Conservation (phyloP, 768 basidiomycete genomes). For the Calvatia gigantea region DNA sequence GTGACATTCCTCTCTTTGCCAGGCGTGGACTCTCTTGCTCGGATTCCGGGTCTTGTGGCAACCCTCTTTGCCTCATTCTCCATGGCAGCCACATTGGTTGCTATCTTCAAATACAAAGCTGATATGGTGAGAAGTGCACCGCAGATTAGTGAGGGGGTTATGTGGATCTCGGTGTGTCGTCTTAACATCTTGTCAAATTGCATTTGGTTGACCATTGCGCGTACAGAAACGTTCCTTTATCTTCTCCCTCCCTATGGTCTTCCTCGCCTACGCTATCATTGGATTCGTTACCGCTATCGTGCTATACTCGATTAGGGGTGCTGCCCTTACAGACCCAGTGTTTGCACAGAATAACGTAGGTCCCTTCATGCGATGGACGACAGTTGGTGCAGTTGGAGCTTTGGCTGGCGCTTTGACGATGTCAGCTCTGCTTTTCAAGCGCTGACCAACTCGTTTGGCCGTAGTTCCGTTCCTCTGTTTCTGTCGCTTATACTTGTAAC, state of each 20-base stretch:
- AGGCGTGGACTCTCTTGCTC: slow-evolving; percentile 60
- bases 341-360: neutral
- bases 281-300: slow-evolving; percentile 65
- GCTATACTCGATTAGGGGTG: slow-evolving; percentile 61
- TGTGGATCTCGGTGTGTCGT: slow-evolving; percentile 40
- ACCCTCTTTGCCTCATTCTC: slow-evolving; percentile 67
- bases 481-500: neutral
- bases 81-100: slow-evolving; percentile 65
- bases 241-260: slow-evolving; percentile 70
- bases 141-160: slow-evolving; percentile 54
- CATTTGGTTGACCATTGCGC: neutral
- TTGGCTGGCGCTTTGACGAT: slow-evolving; percentile 59
- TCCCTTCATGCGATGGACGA: slow-evolving; percentile 42
- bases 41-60: slow-evolving; percentile 64
- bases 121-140: slow-evolving; percentile 53
- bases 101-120: slow-evolving; percentile 66
- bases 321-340: slow-evolving; percentile 33
- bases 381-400: slow-evolving; percentile 61
- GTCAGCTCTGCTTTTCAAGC: slow-evolving; percentile 35
- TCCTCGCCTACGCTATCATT: slow-evolving; percentile 67
- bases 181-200: neutral
- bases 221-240: slow-evolving; percentile 56
- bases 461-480: neutral
- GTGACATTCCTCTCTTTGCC: slow-evolving; percentile 81
- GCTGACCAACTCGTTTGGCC: neutral